Conservation (phyloP, 140 eudicot genomes). For the Artemisia princeps region DNA sequence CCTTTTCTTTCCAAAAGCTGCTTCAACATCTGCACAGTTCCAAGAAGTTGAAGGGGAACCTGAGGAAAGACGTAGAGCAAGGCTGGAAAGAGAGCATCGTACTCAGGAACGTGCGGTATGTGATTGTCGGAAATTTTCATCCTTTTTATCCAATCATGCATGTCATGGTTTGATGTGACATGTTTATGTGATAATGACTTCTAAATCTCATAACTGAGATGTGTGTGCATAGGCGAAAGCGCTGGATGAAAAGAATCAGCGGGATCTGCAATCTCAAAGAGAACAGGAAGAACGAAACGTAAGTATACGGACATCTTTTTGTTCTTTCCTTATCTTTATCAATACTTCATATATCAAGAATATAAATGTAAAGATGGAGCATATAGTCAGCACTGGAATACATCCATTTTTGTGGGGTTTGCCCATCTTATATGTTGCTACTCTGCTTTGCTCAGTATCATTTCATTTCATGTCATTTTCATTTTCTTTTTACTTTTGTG, state of each 20-base stretch:
- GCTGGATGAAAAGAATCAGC: slow-evolving; percentile 68
- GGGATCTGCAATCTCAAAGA: slow-evolving; percentile 61
- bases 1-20: slow-evolving; percentile 35
- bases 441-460: too few species aligned
- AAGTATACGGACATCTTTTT: slow-evolving; percentile 11
- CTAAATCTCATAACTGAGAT: not conserved
- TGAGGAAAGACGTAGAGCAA: slow-evolving; percentile 80
- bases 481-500: not conserved
- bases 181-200: not conserved
- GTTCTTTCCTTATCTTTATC: not conserved
- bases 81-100: slow-evolving; percentile 75
- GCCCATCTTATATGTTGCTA: not conserved
- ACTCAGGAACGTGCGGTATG: slow-evolving; percentile 88
- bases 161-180: not conserved
- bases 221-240: slow-evolving; percentile 53
- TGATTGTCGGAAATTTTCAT: not conserved
- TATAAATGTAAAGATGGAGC: not conserved
- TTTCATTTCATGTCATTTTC: too few species aligned
- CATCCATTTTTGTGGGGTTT: not conserved
- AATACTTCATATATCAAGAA: not conserved
- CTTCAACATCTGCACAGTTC: slow-evolving; percentile 50
- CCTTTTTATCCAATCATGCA: not conserved
- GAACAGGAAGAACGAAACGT: slow-evolving; percentile 77
- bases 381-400: not conserved
- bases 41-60: slow-evolving; percentile 70